Evolutionary conservation across 495 filamentous ascomycete genomes (phyloP).

Genomic region (Tuber borchii): DNA sequence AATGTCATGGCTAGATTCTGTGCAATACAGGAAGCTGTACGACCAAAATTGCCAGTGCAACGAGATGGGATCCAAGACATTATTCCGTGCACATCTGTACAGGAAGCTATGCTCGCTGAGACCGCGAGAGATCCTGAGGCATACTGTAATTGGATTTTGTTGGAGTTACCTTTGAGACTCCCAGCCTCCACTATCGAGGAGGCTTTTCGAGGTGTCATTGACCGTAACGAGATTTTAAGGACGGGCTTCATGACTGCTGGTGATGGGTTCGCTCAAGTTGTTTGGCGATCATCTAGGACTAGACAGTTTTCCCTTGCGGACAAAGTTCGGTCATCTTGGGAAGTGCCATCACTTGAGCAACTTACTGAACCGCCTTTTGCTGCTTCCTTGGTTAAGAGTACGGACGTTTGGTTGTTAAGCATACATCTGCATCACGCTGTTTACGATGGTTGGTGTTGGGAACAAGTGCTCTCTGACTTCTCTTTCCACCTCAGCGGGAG

Average conservation of each 20-base stretch:
- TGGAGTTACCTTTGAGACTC: slow-evolving; percentile 47
- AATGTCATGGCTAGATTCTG: slow-evolving; percentile 3
- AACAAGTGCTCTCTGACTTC: slow-evolving; percentile 62
- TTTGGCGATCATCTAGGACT: slow-evolving; percentile 51
- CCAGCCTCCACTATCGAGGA: slow-evolving; percentile 42
- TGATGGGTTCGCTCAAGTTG: slow-evolving; percentile 54
- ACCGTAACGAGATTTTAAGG: slow-evolving; percentile 59
- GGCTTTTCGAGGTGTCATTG: slow-evolving; percentile 49
- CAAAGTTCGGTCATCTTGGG: slow-evolving; percentile 35
- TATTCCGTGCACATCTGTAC: slow-evolving; percentile 60
- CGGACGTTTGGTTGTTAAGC: slow-evolving; percentile 36
- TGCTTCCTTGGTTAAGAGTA: slow-evolving; percentile 47
- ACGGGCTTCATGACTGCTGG: slow-evolving; percentile 58
- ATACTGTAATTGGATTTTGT: slow-evolving; percentile 70
- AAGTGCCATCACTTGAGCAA: slow-evolving; percentile 12
- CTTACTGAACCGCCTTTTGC: slow-evolving; percentile 53
- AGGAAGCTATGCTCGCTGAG: slow-evolving; percentile 70
- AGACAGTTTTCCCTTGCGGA: slow-evolving; percentile 46
- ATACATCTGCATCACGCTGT: slow-evolving; percentile 66
- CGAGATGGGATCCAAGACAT: slow-evolving; percentile 49
- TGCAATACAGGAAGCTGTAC: slow-evolving; percentile 14
- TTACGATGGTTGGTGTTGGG: slow-evolving; percentile 81
- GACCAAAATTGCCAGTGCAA: neutral
- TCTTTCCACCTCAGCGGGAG: slow-evolving; percentile 43
- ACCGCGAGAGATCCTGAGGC: slow-evolving; percentile 51